Conservation (phyloP, 805 yeast species). For the Candida schatavii region DNA sequence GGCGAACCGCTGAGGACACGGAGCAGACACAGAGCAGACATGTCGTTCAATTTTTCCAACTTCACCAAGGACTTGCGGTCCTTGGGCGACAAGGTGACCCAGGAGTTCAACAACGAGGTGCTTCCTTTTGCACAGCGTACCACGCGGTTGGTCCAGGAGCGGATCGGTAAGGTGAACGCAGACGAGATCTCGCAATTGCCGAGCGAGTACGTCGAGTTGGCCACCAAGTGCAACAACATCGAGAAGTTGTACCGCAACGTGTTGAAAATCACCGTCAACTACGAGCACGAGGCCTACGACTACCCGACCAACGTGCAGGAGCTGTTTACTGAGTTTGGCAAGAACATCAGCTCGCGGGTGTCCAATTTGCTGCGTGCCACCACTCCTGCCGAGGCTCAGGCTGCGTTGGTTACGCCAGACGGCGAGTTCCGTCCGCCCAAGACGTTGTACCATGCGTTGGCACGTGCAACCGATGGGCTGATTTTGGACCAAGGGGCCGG, state of each 20-base stretch:
- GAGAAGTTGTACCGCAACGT: slow-evolving; percentile 42
- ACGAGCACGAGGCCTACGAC: slow-evolving; percentile 78
- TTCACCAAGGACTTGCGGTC: slow-evolving; percentile 41
- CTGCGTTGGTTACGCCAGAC: slow-evolving; percentile 45
- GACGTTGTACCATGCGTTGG: slow-evolving; percentile 78
- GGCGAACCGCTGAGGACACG: too few relatives aligned
- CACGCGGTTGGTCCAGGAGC: slow-evolving; percentile 73
- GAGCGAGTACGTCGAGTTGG: slow-evolving; percentile 62
- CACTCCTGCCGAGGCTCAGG: slow-evolving; percentile 80
- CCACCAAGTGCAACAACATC: slow-evolving; percentile 37
- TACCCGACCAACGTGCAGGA: slow-evolving; percentile 77
- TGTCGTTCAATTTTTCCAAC: slow-evolving; percentile 43
- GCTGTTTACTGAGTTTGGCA: slow-evolving; percentile 70
- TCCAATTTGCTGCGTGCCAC: slow-evolving; percentile 68
- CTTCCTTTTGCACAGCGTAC: slow-evolving; percentile 77
- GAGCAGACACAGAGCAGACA: slow-evolving; percentile 12
- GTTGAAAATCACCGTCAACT: slow-evolving; percentile 45
- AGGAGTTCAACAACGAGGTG: slow-evolving; percentile 52
- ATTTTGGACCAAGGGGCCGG: too few relatives aligned
- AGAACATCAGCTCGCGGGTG: slow-evolving; percentile 61
- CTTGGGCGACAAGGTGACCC: slow-evolving; percentile 44
- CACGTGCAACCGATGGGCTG: slow-evolving; percentile 67
- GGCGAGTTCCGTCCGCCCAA: slow-evolving; percentile 62
- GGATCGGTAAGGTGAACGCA: slow-evolving; percentile 61
- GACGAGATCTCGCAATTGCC: slow-evolving; percentile 80